Evolutionary conservation across 1,284 basidiomycete genomes (phyloP), one percentile per base, ranked within the genome.

Genomic region (Cryptococcus sp.): DNA sequence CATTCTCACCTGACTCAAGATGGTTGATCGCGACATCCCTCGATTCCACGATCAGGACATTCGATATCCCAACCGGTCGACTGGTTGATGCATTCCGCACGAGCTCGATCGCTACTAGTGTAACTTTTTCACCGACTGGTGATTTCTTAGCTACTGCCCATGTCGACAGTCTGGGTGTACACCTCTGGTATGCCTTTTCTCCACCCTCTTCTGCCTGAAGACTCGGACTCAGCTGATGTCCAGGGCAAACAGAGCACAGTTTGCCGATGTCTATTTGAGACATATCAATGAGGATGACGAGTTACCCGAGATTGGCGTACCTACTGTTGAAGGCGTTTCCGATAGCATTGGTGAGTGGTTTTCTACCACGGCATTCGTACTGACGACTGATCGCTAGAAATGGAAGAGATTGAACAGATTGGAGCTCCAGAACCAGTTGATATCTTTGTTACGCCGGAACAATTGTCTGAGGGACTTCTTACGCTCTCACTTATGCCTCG

Each of bases 71-170:
- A 0, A 91, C 91, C 10, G 91, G 92, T 2, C 81, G 85, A 24
- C 79, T 98, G 34, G 88, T 99, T 48, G 91, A 98, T 67, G 90
- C 86, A 0, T 98, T 98, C 80, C 82, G 83, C 48, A 91, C 91
- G 2, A 78, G 87, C n/a, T 91, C 86, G 57, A 83, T 96, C 18
- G 91, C 93, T 2, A 94, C 91, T 0, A 91, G 86, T 63, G 74
- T 99, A 19, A 82, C 89, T 0, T 96, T 98, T 71, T 97, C 91
- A 0, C 96, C 96, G 0, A 88, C 91, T 0, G 87, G 88, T 53
- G 96, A 98, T 73, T 98, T 99, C 76, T 75, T 99, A 52, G 96
- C 96, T 0, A 96, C 93, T 2, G 81, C 90, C 0, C 96, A 99
- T 72, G 85, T 94, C 2, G 93, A 96, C 67, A 91, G 86, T 54